Percentiles rank a stretch among this genome's conserved stretches.
These are phyloP conservation scores for Penicillium ochrochloron DNA, from an alignment of 495 filamentous ascomycete genomes.

Conservation along the genomic window DNA sequence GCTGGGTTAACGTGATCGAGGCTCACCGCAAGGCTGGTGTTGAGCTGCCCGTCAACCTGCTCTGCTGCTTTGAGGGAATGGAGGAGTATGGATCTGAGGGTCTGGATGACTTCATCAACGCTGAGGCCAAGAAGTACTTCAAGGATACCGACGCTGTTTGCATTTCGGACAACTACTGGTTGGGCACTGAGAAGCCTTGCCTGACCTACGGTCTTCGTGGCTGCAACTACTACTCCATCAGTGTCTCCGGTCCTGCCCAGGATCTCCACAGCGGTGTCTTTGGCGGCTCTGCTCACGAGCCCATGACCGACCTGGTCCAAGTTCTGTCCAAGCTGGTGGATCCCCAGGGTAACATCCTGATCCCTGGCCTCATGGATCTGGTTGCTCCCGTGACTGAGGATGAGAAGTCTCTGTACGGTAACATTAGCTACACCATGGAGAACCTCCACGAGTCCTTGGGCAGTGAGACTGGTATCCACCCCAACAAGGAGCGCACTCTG, in stretches of 20 bases:
- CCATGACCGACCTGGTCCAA: conserved; percentile 93
- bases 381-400: conserved; percentile 86
- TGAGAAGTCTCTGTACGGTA: conserved; percentile 80
- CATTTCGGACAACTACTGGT: conserved; percentile 99
- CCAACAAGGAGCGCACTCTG: conserved; percentile 83
- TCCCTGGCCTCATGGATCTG: conserved; percentile 87
- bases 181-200: conserved; percentile 96
- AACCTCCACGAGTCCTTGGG: conserved; percentile 91
- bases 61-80: conserved; percentile 99
- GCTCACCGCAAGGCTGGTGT: conserved; percentile 93
- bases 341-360: conserved; percentile 83
- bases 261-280: conserved; percentile 97
- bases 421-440: conserved; percentile 93
- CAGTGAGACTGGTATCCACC: conserved; percentile 79
- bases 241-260: conserved; percentile 84
- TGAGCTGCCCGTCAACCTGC: conserved; percentile 94
- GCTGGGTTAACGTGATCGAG: conserved; percentile 98
- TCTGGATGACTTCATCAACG: conserved; percentile 89
- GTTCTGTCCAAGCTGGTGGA: conserved; percentile 84
- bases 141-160: conserved; percentile 94
- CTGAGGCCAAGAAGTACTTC: conserved; percentile 89
- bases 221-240: conserved; percentile 93
- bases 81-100: conserved; percentile 98
- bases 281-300: conserved; percentile 92
- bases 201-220: conserved; percentile 97